Evolutionary conservation across 78 protist species (phyloP), one percentile per base, ranked within the genome.

Genomic region (Dictyostelium discoideum): DNA sequence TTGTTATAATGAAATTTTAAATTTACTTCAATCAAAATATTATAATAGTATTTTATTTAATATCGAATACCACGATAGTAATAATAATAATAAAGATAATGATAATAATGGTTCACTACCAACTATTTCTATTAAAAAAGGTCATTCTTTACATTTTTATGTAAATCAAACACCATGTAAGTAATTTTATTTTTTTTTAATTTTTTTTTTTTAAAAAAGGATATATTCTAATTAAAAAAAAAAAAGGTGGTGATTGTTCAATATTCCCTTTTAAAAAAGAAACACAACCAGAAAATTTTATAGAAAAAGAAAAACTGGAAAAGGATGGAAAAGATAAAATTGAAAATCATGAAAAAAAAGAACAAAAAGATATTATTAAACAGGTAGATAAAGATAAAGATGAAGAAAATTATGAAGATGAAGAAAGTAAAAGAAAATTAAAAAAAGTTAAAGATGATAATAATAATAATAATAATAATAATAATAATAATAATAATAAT

Each of bases 181-280:
- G 84, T 74, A 74, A 5, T 74, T 7, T 16, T 37, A 5, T 7
- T 39, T 72, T n/a, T 11, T 24, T 72, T 3, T 13, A 16, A 0
- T 54, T 54, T 16, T 16, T 5, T 54, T 16, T 16, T 54, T 16
- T 54, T 16, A 10, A 2, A 2, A 50, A 50, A 7, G 11, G 11
- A 8, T 16, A 8, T 16, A 54, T 54, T 22, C 16, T 10, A 54
- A 24, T 22, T 8, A 22, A 9, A 26, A 29, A 29, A 72, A 10
- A 29, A 24, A 16, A 18, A 86, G 92, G 92, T 87, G 94, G 94
- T 8, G 94, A 90, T 82, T 90, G 94, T 72, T 90, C 94, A 48
- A 90, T 90, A 44, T 90, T 54, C 24, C 87, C 94, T 10, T 18
- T 54, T 54, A 54, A 54, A 54, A 54, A 54, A 16, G n/a, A 54